phyloP scores from a whole-genome alignment of 106 monocot genomes.

The Gastrodia elata region DNA sequence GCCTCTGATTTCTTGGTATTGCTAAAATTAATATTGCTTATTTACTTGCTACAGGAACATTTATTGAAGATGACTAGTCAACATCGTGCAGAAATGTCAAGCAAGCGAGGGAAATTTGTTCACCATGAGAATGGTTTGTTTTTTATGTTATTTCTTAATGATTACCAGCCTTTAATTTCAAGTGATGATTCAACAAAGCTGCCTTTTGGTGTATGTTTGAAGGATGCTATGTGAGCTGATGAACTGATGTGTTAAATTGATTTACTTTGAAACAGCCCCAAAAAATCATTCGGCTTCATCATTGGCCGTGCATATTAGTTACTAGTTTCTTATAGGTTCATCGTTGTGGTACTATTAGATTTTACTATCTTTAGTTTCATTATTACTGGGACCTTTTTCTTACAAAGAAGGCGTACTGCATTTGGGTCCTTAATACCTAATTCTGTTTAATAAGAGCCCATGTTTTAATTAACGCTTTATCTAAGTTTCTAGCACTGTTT shows the following conservation, averaged over 20 bases:
- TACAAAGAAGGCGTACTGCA: no score
- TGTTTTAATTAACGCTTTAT: no score
- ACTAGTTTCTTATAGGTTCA: no score
- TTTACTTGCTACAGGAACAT: constrained; percentile 41
- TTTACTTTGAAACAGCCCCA: not conserved
- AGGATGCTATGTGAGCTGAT: not conserved
- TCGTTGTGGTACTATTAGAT: no score
- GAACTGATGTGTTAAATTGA: not conserved
- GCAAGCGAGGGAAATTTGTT: constrained; percentile 52
- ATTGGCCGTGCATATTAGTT: no score
- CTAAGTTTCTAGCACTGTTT: no score
- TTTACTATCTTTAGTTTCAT: no score
- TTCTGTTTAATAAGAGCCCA: no score
- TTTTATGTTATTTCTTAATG: not conserved
- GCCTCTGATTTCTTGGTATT: not conserved
- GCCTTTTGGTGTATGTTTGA: not conserved
- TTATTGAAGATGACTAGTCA: constrained; percentile 72
- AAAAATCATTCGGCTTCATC: not conserved
- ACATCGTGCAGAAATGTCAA: constrained; percentile 85
- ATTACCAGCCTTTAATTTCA: not conserved
- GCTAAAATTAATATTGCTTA: constrained; percentile 1
- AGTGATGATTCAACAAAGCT: constrained; percentile 1
- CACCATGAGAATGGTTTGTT: constrained; percentile 52
- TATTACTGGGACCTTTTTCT: no score
- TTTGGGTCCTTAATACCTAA: no score